These are phyloP conservation scores for Exophiala aquamarina DNA, from an alignment of 2,329 filamentous ascomycete genomes.

Conservation along the genomic window DNA sequence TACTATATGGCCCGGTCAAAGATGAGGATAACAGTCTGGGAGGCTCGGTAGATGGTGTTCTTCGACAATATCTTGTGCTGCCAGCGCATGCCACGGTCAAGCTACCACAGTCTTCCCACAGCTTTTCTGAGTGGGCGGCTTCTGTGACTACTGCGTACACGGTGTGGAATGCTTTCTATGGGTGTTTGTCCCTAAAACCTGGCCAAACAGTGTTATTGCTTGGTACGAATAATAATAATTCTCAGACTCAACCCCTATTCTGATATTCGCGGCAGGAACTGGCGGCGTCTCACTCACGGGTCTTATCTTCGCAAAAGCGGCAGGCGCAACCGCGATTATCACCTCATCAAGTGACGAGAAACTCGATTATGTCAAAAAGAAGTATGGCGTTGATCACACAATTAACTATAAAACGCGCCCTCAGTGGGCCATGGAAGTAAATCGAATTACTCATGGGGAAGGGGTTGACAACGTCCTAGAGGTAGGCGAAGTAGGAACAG, in stretches of 20 bases:
- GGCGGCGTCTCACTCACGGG: conserved; percentile 49
- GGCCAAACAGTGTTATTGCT: conserved; percentile 41
- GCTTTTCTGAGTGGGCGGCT: conserved; percentile 38
- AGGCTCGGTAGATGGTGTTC: conserved; percentile 38
- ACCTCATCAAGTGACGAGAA: conserved; percentile 54
- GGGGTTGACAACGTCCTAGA: conserved; percentile 47
- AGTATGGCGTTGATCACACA: conserved; percentile 43
- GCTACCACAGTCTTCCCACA: conserved; percentile 38
- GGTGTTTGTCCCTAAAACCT: conserved; percentile 40
- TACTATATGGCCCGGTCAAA: conserved; percentile 39
- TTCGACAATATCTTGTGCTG: conserved; percentile 45
- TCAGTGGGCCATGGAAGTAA: conserved; percentile 48
- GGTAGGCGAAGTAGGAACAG: conserved; percentile 41
- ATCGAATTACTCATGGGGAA: conserved; percentile 42
- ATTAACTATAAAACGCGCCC: conserved; percentile 53
- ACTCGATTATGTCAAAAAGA: conserved; percentile 37
- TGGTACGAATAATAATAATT: conserved; percentile 13
- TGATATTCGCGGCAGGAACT: conserved; percentile 37
- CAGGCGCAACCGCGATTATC: conserved; percentile 47
- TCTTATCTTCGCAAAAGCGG: conserved; percentile 49
- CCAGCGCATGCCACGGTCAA: conserved; percentile 41
- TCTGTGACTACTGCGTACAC: conserved; percentile 48
- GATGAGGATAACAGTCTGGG: conserved; percentile 27
- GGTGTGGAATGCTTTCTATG: conserved; percentile 51
- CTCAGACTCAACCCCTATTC: not conserved